Base-by-base conservation (phyloP, 2,329 filamentous ascomycete genomes). In the Thelonectria rubi region DNA sequence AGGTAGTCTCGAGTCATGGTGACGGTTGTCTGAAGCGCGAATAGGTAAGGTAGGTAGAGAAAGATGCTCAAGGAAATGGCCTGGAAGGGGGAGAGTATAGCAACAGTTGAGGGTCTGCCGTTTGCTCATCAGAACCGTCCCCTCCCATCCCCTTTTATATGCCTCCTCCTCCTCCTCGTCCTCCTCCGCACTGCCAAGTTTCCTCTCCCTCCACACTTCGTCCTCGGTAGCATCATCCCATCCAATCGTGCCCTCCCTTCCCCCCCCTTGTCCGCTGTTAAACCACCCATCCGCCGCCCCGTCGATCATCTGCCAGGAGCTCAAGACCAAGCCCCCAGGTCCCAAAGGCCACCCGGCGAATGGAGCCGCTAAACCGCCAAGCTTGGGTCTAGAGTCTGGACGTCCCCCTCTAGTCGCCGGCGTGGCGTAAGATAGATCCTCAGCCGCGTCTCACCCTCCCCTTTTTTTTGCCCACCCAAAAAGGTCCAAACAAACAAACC, bases 1-100 rank as follows among this genome's bases (percentile, higher is more conserved):
- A 92, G 78, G 9, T 84, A 71, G 5, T 21, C 40, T 11, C 26
- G 46, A 11, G 52, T 60, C 58, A 60, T 60, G 24, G n/a, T 56
- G 40, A 24, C 15, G 12, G 21, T 5, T 11, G 42, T 17, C 2
- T 11, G 40, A 18, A 12, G 18, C 1, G 11, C 24, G 17, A 30
- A 9, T 18, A n/a, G 17, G 18, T 15, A 12, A 20, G 32, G 5
- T 20, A 21, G 42, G 12, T 14, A 37, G 11, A 7, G 34, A 11
- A 37, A 21, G n/a, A 45, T 45, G 17, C 24, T 11, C 14, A 46
- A 46, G 42, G 11, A 37, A 4, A 7, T 37, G 12, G 7, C 6
- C 34, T 37, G 11, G 8, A 30, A 30, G 8, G 26, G 7, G 10
- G 10, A 30, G 4, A 30, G 26, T 9, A 2, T 30, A n/a, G n/a